Percentiles rank a stretch among this genome's conserved stretches.
Conservation (phyloP, 331 rosid species). For the Pyrus hybrid region DNA sequence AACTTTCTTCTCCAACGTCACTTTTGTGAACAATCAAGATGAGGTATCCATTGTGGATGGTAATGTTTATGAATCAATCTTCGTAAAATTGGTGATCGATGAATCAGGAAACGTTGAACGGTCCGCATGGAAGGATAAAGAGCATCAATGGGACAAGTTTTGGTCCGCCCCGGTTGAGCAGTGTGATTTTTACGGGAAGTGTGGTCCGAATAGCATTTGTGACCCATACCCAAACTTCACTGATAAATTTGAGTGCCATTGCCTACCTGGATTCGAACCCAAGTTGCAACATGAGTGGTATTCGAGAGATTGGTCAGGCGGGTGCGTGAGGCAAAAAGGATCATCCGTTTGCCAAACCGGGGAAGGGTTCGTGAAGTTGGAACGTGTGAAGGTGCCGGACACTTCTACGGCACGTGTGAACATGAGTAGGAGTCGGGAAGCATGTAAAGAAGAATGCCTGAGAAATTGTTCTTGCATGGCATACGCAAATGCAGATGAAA, state of each 20-base stretch:
- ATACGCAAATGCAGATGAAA: constrained; percentile 27
- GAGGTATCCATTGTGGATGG: background rate
- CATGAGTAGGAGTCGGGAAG: constrained; percentile 11
- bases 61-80: background rate
- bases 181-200: constrained; percentile 34
- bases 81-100: background rate
- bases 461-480: constrained; percentile 48
- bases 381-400: constrained; percentile 34
- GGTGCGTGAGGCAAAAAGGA: constrained; percentile 29
- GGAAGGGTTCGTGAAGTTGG: constrained; percentile 40
- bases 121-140: constrained; percentile 28
- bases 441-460: constrained; percentile 33
- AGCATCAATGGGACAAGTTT: constrained; percentile 16
- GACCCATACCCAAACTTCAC: constrained; percentile 9
- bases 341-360: constrained; percentile 20
- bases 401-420: constrained; percentile 16
- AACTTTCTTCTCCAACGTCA: background rate
- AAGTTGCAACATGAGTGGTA: constrained; percentile 27
- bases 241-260: constrained; percentile 22
- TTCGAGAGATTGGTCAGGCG: constrained; percentile 27
- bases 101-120: constrained; percentile 16
- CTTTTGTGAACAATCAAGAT: constrained; percentile 21
- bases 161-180: constrained; percentile 19
- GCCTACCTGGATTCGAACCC: constrained; percentile 72
- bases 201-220: constrained; percentile 48